Conservation (phyloP, 2,329 filamentous ascomycete genomes). For the Aspergillus ochraceus region DNA sequence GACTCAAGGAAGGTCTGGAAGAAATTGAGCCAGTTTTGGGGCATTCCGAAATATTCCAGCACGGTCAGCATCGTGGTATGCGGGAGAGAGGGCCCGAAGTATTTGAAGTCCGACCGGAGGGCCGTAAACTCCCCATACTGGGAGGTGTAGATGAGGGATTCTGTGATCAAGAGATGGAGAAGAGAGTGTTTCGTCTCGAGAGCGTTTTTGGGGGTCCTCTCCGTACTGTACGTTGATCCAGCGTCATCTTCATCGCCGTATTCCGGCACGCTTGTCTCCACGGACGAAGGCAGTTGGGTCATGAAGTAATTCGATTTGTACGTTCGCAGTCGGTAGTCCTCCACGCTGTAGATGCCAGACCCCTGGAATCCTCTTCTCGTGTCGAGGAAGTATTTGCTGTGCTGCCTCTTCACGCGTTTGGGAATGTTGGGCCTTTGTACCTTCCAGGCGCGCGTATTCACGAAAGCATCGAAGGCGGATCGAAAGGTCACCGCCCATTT, state of each 20-base stretch:
- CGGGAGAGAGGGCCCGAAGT: slow-evolving; percentile 58
- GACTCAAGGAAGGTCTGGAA: slow-evolving; percentile 61
- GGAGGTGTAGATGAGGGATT: slow-evolving; percentile 53
- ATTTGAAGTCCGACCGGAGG: slow-evolving; percentile 59
- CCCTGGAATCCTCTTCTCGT: background rate
- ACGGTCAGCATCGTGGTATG: slow-evolving; percentile 61
- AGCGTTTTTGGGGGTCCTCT: slow-evolving; percentile 41
- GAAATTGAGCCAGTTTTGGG: slow-evolving; percentile 57
- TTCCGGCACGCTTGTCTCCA: slow-evolving; percentile 37
- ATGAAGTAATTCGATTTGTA: slow-evolving; percentile 55
- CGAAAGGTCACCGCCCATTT: slow-evolving; percentile 54
- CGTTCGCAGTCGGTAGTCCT: slow-evolving; percentile 33
- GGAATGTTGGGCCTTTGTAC: slow-evolving; percentile 32
- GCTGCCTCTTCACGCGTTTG: slow-evolving; percentile 42
- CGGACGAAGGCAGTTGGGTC: slow-evolving; percentile 52
- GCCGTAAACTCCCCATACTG: slow-evolving; percentile 53
- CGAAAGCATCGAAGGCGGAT: slow-evolving; percentile 38
- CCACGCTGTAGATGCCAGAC: slow-evolving; percentile 23
- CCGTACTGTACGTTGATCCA: slow-evolving; percentile 15
- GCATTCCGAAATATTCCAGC: slow-evolving; percentile 60
- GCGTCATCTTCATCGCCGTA: slow-evolving; percentile 42
- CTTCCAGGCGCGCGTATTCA: slow-evolving; percentile 44
- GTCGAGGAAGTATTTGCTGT: slow-evolving; percentile 45
- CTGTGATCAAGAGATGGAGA: slow-evolving; percentile 57
- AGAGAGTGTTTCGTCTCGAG: slow-evolving; percentile 57